Evolutionary conservation across 768 basidiomycete genomes (phyloP), one percentile per base, ranked within the genome.

Genomic region (Lactifluus subvellereus): DNA sequence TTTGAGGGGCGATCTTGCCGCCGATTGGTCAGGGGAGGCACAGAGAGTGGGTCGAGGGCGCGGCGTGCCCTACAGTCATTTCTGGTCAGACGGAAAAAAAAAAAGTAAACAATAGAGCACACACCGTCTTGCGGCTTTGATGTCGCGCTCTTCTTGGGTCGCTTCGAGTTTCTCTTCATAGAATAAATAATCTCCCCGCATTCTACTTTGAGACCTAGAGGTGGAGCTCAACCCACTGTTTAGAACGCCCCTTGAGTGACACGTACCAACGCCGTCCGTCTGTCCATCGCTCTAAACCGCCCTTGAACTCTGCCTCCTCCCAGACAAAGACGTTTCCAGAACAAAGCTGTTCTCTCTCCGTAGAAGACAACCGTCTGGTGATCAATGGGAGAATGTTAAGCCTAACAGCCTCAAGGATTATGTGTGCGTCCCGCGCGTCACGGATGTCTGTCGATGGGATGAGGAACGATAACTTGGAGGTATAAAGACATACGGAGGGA

Each of bases 101-200:
- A 7, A 22, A 52, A 42, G 16, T 30, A 37, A 48, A 43, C 1
- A 38, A 16, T 20, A 13, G 22, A 48, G 42, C 50, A 73, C 77
- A 45, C 66, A 88, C 88, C 89, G 79, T 66, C 89, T 77, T n/a
- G 86, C 87, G 56, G 88, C 89, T 68, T 90, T 91, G 0, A 86
- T 83, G 66, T 89, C 87, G 66, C 85, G 82, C 71, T 89, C 89
- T 70, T 89, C 89, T 63, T 86, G 84, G 1, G 88, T 91, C 0
- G 85, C 87, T 68, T 88, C 88, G 54, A 89, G 84, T 70, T 90
- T 90, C 72, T 90, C 88, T 70, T 90, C 89, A 67, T 91, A 91
- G 73, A 89, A 91, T 16, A 91, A 76, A 70, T 89, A 91, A 71
- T 88, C 89, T 22, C 85, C 88, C 30, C 87, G 78, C 89, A 91